These are phyloP conservation scores for Straminergon stramineum DNA, from an alignment of 225 moss, liverwort and hornwort species.

Conservation along the genomic window DNA sequence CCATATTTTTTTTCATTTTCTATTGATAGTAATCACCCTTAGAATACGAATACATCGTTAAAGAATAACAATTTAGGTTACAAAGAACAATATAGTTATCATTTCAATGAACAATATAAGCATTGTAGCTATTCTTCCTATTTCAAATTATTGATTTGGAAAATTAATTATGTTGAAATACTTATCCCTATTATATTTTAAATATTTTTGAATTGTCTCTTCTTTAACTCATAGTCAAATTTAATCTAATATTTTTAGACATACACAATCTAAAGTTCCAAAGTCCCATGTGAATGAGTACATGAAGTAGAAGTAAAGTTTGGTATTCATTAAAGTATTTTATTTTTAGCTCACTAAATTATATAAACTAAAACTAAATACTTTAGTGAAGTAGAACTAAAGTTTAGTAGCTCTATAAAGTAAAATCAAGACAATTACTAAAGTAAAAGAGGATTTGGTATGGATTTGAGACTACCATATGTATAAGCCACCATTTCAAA, in stretches of 20 bases:
- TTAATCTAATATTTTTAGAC: not conserved
- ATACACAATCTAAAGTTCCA: not conserved
- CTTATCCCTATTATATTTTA: no score
- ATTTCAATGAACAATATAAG: not conserved
- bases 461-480: no score
- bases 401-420: not conserved
- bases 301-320: not conserved
- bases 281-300: not conserved
- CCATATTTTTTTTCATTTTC: not conserved
- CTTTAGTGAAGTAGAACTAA: not conserved
- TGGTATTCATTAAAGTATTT: no score
- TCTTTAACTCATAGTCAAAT: no score
- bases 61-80: no score
- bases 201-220: not conserved
- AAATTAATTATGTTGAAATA: no score
- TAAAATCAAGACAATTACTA: not conserved
- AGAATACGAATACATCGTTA: not conserved
- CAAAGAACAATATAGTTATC: not conserved
- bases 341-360: not conserved
- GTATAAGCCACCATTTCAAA: not conserved
- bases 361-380: not conserved
- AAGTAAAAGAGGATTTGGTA: not conserved
- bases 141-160: not conserved
- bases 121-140: not conserved
- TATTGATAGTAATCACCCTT: rapidly evolving